These are phyloP conservation scores for Fagus crenata DNA, from an alignment of 306 rosid genomes.

Conservation along the genomic window DNA sequence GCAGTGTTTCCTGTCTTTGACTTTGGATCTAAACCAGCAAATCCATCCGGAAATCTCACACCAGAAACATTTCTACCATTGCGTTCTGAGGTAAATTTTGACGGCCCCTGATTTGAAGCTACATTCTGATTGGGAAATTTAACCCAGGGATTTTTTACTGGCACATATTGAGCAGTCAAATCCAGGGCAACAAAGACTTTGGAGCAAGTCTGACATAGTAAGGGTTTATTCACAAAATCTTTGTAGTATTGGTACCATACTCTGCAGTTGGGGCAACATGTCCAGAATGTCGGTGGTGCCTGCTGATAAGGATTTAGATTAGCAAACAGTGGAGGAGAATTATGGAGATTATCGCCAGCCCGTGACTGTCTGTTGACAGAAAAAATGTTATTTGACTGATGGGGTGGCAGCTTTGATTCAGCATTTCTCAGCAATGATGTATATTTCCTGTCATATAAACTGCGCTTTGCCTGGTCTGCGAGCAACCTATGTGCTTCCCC, in stretches of 20 bases:
- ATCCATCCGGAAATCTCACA: constrained; percentile 19
- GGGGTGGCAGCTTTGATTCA: constrained; percentile 36
- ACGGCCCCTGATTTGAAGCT: constrained; percentile 39
- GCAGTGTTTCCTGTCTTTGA: constrained; percentile 38
- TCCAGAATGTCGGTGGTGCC: constrained; percentile 64
- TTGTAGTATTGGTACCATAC: constrained; percentile 55
- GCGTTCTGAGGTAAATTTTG: constrained; percentile 39
- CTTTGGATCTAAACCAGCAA: constrained; percentile 8
- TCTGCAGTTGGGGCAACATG: constrained; percentile 57
- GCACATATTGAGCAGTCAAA: constrained; percentile 30
- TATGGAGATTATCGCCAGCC: constrained; percentile 35
- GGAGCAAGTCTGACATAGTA: constrained; percentile 62
- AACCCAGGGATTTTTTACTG: constrained; percentile 30
- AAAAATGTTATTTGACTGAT: constrained; percentile 35
- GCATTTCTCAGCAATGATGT: constrained; percentile 33
- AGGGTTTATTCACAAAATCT: constrained; percentile 32
- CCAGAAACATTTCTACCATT: constrained; percentile 29
- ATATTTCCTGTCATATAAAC: constrained; percentile 43
- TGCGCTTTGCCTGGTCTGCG: constrained; percentile 56
- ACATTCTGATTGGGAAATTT: constrained; percentile 29
- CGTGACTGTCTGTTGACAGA: constrained; percentile 23
- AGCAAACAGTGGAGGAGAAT: constrained; percentile 40
- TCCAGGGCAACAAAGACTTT: constrained; percentile 51
- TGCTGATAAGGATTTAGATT: constrained; percentile 34
- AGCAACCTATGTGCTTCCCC: constrained; percentile 83